Evolutionary conservation across 257 asterid species (phyloP).

Genomic region (Orobanche coerulescens): DNA sequence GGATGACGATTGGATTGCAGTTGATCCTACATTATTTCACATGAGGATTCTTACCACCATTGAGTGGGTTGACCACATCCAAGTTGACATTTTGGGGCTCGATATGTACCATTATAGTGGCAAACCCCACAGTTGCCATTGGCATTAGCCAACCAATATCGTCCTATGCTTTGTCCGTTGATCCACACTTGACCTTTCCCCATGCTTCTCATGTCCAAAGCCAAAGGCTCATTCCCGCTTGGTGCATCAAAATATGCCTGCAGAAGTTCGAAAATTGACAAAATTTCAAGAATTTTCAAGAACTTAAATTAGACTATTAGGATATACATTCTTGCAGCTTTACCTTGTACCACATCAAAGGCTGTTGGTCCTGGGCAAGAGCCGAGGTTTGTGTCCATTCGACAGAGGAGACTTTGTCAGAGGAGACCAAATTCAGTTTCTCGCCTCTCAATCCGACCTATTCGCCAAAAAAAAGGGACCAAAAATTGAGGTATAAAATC

Average conservation of each 20-base stretch:
- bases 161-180: constrained; percentile 72
- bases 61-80: constrained; percentile 69
- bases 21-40: not conserved
- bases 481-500: not conserved
- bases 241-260: constrained; percentile 68
- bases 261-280: not conserved
- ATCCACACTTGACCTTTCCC: constrained; percentile 80
- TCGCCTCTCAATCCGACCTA: constrained; percentile 61
- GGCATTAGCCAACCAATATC: constrained; percentile 53
- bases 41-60: constrained; percentile 34
- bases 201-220: constrained; percentile 66
- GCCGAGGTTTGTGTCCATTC: constrained; percentile 49
- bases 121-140: constrained; percentile 49
- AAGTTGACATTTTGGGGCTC: constrained; percentile 47
- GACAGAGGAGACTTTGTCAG: constrained; percentile 34
- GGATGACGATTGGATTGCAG: too few relatives aligned
- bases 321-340: not conserved
- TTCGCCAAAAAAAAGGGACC: not conserved
- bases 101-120: constrained; percentile 45
- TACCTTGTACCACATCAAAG: constrained; percentile 77
- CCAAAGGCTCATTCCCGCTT: constrained; percentile 60
- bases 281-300: not conserved
- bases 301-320: not conserved
- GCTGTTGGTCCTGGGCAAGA: constrained; percentile 35
- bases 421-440: constrained; percentile 39